Conservation (phyloP, 768 basidiomycete species). For the Rhizopogon sp. region DNA sequence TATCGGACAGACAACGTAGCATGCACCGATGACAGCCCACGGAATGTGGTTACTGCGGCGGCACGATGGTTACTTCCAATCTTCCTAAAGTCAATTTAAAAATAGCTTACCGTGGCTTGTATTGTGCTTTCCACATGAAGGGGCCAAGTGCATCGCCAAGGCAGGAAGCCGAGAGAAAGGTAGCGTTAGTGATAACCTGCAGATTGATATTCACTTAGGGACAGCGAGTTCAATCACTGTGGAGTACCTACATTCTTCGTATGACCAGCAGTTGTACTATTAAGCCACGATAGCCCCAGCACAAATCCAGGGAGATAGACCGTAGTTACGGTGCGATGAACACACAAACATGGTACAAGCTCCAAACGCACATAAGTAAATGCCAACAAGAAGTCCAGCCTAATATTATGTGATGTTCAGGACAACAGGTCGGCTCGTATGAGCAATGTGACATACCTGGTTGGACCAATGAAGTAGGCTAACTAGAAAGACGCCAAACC, state of each 20-base stretch:
- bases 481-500: constrained; percentile 53
- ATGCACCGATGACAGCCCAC: constrained; percentile 65
- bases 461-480: constrained; percentile 55
- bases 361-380: constrained; percentile 43
- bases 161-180: constrained; percentile 62
- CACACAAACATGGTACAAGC: neutral
- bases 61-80: neutral
- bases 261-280: constrained; percentile 54
- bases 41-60: constrained; percentile 53
- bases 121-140: constrained; percentile 66
- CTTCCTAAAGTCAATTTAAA: neutral
- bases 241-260: constrained; percentile 54
- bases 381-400: constrained; percentile 34
- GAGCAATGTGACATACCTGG: constrained; percentile 45
- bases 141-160: constrained; percentile 57
- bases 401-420: neutral
- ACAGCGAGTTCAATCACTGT: neutral
- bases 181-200: constrained; percentile 39
- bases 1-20: constrained; percentile 47
- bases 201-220: neutral
- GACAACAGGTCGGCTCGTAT: constrained; percentile 1
- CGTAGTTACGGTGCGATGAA: constrained; percentile 15
- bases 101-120: constrained; percentile 46
- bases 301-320: constrained; percentile 52
- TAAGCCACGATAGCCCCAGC: constrained; percentile 53